Percentiles rank a stretch among this genome's conserved stretches.
These are phyloP conservation scores for Pseudocercospora vitis DNA, from an alignment of 2,329 filamentous ascomycete genomes.

Conservation along the genomic window DNA sequence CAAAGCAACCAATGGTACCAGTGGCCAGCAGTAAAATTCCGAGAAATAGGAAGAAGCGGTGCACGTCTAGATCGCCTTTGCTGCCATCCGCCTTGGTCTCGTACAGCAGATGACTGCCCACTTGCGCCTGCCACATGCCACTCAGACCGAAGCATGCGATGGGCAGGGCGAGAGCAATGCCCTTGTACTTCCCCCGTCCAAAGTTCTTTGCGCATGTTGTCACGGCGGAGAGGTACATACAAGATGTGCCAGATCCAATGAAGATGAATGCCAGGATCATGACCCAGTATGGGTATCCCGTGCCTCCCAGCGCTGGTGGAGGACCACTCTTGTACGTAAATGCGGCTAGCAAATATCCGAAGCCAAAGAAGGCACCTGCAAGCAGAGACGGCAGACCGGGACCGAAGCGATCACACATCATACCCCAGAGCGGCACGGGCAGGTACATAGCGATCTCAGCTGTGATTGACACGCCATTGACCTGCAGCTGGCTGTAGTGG, in stretches of 20 bases:
- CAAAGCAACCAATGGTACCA: slow-evolving; percentile 71
- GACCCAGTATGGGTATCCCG: slow-evolving; percentile 70
- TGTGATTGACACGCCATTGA: slow-evolving; percentile 85
- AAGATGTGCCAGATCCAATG: slow-evolving; percentile 79
- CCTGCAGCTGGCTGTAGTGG: slow-evolving; percentile 85
- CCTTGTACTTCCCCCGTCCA: slow-evolving; percentile 81
- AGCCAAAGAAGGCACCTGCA: slow-evolving; percentile 71
- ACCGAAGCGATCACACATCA: slow-evolving; percentile 84
- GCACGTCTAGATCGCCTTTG: slow-evolving; percentile 67
- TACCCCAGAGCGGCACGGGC: slow-evolving; percentile 85
- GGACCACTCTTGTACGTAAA: slow-evolving; percentile 67
- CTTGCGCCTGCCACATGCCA: slow-evolving; percentile 92
- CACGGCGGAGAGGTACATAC: slow-evolving; percentile 88
- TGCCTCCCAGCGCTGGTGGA: slow-evolving; percentile 51
- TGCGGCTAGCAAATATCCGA: slow-evolving; percentile 81
- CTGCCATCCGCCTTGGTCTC: slow-evolving; percentile 64
- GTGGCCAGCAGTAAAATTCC: slow-evolving; percentile 67
- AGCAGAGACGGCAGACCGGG: slow-evolving; percentile 74
- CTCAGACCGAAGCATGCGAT: slow-evolving; percentile 92
- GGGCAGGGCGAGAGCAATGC: slow-evolving; percentile 82
- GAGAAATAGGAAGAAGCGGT: slow-evolving; percentile 85
- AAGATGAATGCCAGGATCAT: slow-evolving; percentile 85
- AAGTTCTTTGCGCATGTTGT: slow-evolving; percentile 99
- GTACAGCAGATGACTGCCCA: slow-evolving; percentile 75
- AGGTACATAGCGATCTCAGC: slow-evolving; percentile 88